Base-by-base conservation (phyloP, 345 rosid genomes). In the Pelargonium nanum region DNA sequence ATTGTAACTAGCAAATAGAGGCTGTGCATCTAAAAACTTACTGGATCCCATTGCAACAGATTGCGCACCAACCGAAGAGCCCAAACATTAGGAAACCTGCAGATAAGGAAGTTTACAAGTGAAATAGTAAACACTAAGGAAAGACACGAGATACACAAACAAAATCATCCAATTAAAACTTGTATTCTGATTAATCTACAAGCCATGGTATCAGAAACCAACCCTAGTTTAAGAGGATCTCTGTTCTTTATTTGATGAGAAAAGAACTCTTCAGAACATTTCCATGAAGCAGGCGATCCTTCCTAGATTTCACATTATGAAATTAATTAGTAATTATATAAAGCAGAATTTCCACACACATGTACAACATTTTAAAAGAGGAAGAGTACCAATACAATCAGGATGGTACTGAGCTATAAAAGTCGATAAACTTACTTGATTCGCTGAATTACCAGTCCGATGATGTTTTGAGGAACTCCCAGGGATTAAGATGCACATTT, bases 221-320 rank as follows among this genome's bases (percentile, higher is more conserved):
- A 88, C 96, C 96, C 98, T 13, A 85, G 64, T 69, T 85, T 82
- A 63, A 92, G 83, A 65, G 91, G 93, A 80, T 92, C 98, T 75
- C 98, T 79, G 60, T 85, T 78, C 87, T 75, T 88, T 80, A 88
- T 83, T 76, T 86, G 89, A 58, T 64, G 73, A 23, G 86, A 75
- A 34, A 92, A 83, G 63, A 81, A 88, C 52, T 88, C 96, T 74
- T 92, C 98, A 1, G 95, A 86, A 82, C 96, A 92, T 79, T 85
- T 88, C 98, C 98, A 92, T 20, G 95, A 79, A 68, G 96, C 96
- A 26, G 88, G 95, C 51, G 92, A 85, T 59, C 72, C 74, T 73
- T 84, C 74, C 86, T 96, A 88, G 57, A 71, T 63, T 65, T 48
- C 64, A 66, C 4, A 68, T 53, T 34, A 57, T 5, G 63, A n/a